These are phyloP conservation scores for Zygnema circumcarinatum DNA, from an alignment of 139 green algal genomes.

Conservation along the genomic window DNA sequence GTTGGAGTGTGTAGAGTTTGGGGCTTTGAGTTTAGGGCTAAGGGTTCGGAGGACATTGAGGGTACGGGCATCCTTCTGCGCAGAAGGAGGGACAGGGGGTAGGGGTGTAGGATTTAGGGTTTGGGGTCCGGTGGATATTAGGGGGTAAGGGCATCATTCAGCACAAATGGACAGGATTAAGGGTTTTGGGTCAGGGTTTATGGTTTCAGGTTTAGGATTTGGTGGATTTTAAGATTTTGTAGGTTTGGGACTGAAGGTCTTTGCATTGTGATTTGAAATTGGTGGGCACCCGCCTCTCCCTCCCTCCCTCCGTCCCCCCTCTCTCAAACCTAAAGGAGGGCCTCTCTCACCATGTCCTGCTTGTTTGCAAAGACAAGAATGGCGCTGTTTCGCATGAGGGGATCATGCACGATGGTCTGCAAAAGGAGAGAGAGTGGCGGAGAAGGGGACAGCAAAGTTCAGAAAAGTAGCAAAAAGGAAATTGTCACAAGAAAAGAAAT, in stretches of 20 bases:
- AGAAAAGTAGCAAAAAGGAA: not conserved
- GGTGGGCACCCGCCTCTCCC: not conserved
- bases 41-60: too few species aligned
- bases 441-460: slow-evolving; percentile 22
- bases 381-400: slow-evolving; percentile 89
- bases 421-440: not conserved
- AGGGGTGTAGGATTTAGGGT: too few species aligned
- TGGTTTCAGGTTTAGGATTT: too few species aligned
- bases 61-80: too few species aligned
- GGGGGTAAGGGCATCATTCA: not conserved
- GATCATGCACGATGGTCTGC: slow-evolving; percentile 85
- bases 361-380: slow-evolving; percentile 99
- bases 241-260: too few species aligned
- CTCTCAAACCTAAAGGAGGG: too few species aligned
- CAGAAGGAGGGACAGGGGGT: too few species aligned
- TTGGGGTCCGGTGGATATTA: slow-evolving; percentile 4
- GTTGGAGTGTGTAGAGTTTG: not conserved
- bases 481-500: not conserved
- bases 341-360: slow-evolving; percentile 75
- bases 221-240: too few species aligned
- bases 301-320: not conserved
- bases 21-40: not conserved
- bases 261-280: too few species aligned
- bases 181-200: too few species aligned
- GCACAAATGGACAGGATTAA: too few species aligned